Conservation (phyloP, 306 rosid genomes). For the Aeschynomene evenia region DNA sequence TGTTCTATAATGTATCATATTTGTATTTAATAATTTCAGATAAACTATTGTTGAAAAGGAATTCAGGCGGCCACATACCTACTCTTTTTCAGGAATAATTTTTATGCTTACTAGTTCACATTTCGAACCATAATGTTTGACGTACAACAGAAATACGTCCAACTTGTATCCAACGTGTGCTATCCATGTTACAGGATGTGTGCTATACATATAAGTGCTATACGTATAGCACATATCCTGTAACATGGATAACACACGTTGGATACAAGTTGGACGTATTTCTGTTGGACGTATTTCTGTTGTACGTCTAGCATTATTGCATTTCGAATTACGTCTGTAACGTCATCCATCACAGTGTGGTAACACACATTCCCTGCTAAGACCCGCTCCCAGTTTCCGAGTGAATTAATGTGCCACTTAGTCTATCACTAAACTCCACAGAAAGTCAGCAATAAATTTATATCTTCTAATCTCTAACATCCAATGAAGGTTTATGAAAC, state of each 20-base stretch:
- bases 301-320: no score
- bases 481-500: not conserved
- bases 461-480: slow-evolving; percentile 4
- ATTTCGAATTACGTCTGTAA: not conserved
- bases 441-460: not conserved
- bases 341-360: not conserved
- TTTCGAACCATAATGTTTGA: no score
- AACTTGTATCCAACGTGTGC: no score
- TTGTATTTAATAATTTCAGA: not conserved
- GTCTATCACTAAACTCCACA: not conserved
- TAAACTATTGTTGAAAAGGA: not conserved
- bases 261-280: no score
- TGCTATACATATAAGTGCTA: no score
- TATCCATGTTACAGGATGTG: no score
- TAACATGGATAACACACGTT: no score
- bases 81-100: not conserved
- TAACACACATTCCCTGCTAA: not conserved
- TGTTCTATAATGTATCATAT: no score
- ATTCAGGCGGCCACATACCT: not conserved
- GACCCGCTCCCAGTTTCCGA: not conserved
- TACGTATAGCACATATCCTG: no score
- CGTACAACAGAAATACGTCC: no score
- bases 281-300: no score
- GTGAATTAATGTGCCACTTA: slow-evolving; percentile 1
- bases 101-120: not conserved